These are phyloP conservation scores for Corylus heterophylla DNA, from an alignment of 306 rosid species.

Conservation along the genomic window DNA sequence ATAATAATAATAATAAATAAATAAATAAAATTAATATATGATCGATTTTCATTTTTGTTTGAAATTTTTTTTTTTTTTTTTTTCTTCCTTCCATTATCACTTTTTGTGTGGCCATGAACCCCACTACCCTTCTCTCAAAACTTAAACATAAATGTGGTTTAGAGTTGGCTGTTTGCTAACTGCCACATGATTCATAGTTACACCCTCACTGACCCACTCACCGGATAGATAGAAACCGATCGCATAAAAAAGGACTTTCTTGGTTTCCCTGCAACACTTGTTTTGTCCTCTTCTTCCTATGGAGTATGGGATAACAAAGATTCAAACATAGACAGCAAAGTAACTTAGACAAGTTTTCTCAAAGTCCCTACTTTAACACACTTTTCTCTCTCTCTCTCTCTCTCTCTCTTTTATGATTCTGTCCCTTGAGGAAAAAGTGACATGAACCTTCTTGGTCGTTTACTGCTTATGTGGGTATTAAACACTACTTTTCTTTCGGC, in stretches of 20 bases:
- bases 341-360: constrained; percentile 26
- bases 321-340: constrained; percentile 36
- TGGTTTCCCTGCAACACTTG: constrained; percentile 53
- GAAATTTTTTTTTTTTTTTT: too few relatives aligned
- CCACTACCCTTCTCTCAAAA: background rate
- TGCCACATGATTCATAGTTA: constrained; percentile 45
- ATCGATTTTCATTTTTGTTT: too few relatives aligned
- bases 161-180: constrained; percentile 25
- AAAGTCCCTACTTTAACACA: background rate
- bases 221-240: constrained; percentile 7
- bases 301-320: constrained; percentile 14
- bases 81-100: too few relatives aligned
- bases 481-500: constrained; percentile 34
- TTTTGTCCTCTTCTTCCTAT: constrained; percentile 49
- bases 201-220: background rate
- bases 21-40: too few relatives aligned
- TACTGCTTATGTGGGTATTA: constrained; percentile 47
- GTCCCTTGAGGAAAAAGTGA: background rate
- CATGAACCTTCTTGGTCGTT: constrained; percentile 49
- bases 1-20: too few relatives aligned
- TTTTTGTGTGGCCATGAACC: too few relatives aligned
- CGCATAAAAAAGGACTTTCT: constrained; percentile 57
- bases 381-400: constrained; percentile 13
- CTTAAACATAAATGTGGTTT: too few relatives aligned
- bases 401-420: constrained; percentile 3